phyloP scores from a whole-genome alignment of 805 yeast genomes.

The Cyberlindnera veronae region DNA sequence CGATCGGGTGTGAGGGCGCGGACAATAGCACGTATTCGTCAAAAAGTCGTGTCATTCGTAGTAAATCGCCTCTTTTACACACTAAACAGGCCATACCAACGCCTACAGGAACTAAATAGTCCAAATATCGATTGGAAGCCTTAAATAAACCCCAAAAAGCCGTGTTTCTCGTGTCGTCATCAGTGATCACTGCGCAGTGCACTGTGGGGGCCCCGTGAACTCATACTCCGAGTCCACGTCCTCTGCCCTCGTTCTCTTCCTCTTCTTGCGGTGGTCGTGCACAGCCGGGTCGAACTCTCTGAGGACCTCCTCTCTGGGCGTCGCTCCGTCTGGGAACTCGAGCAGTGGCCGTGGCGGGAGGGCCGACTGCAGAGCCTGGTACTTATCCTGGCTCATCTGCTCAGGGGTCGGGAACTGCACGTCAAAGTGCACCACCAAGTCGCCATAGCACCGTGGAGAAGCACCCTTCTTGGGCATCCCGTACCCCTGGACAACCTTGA shows the following conservation, averaged over 20 bases:
- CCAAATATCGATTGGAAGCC: too few species aligned
- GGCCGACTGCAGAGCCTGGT: slow-evolving; percentile 63
- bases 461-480: slow-evolving; percentile 59
- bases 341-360: slow-evolving; percentile 70
- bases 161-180: not conserved
- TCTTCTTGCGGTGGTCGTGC: slow-evolving; percentile 7
- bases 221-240: slow-evolving; percentile 2
- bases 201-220: not conserved
- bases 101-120: too few species aligned
- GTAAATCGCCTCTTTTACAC: too few species aligned
- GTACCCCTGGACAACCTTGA: slow-evolving; percentile 44
- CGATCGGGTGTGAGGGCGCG: too few species aligned
- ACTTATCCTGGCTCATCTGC: slow-evolving; percentile 66
- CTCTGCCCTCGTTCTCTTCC: slow-evolving; percentile 9
- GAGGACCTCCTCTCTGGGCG: slow-evolving; percentile 46
- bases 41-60: too few species aligned
- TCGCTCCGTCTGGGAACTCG: slow-evolving; percentile 61
- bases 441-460: slow-evolving; percentile 40
- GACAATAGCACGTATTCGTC: too few species aligned
- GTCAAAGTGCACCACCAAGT: slow-evolving; percentile 55
- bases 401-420: slow-evolving; percentile 56
- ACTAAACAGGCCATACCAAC: too few species aligned
- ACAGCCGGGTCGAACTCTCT: slow-evolving; percentile 13
- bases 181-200: not conserved
- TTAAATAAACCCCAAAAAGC: too few species aligned